Base-by-base conservation (phyloP, 176 grass and related monocot genomes). In the Carex myosuroides region DNA sequence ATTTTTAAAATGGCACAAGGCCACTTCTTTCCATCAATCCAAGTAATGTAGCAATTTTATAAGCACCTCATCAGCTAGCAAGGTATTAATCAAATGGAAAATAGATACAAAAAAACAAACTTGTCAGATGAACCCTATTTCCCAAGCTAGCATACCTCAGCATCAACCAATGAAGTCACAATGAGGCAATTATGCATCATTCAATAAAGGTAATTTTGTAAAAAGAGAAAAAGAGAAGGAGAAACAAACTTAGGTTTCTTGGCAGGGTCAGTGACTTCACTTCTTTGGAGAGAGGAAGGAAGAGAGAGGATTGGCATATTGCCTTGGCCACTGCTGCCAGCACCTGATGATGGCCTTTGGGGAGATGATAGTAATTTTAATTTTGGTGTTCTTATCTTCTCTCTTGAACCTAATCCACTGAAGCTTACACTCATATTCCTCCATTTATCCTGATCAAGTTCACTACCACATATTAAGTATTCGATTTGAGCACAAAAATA, bases 401-500 rank as follows among this genome's bases (percentile, higher is more conserved):
- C 95, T 80, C 96, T 89, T 78, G 96, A 94, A 79, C 96, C 96
- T 54, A 91, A 79, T 68, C 93, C 93, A 84, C 86, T 89, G 56
- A 90, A 90, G 88, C 93, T 92, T 68, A 99, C 89, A 78, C 96
- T 99, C 88, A 99, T 88, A 85, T 99, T 99, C 85, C 96, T 95
- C 96, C 96, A 99, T 95, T 99, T 99, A 83, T 95, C 96, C 96
- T 99, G 85, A 76, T 39, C 52, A 78, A 32, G 21, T 78, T 56
- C 24, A 78, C 24, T 24, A n/a, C 24, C 26, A 11, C 52, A 57
- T 13, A 56, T 78, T 35, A 78, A 35, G 26, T 35, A 78, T 2
- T 78, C 4, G 2, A 78, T 32, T 33, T 32, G 2, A 78, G 52
- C 11, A 78, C 50, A 78, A 78, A 14, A 78, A 57, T 33, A 17